Conservation (phyloP, 108 stramenopile genomes). For the Nitzschia inconspicua region DNA sequence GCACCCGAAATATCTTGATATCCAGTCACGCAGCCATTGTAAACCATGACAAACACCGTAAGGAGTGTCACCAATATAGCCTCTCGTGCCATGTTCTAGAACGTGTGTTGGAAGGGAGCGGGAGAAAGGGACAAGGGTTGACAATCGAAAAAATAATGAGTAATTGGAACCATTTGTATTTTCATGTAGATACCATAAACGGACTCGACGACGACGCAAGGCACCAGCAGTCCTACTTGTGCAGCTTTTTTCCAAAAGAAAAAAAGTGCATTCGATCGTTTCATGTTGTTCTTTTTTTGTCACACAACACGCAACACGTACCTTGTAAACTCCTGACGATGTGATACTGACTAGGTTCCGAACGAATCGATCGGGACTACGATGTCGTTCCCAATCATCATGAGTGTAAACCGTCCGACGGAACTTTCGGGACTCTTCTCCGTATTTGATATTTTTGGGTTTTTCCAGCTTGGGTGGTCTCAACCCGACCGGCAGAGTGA, state of each 20-base stretch:
- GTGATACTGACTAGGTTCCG: conserved; percentile 42
- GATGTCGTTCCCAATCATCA: conserved; percentile 70
- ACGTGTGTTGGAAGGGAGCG: too few species aligned
- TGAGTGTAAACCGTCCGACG: conserved; percentile 76
- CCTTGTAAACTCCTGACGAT: conserved; percentile 59
- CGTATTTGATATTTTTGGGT: conserved; percentile 20
- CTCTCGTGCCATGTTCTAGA: conserved; percentile 50
- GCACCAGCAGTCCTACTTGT: too few species aligned
- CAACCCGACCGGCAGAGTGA: conserved; percentile 6
- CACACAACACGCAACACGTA: too few species aligned
- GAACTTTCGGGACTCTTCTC: conserved; percentile 48
- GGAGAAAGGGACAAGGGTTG: too few species aligned
- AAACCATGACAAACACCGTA: conserved; percentile 45
- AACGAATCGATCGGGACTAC: conserved; percentile 58
- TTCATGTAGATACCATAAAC: too few species aligned
- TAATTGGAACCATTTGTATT: too few species aligned
- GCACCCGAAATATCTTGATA: conserved; percentile 58
- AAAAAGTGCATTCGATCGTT: too few species aligned
- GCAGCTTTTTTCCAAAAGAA: too few species aligned
- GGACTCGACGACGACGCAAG: too few species aligned
- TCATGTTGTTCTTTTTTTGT: too few species aligned
- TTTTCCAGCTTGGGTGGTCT: conserved; percentile 17
- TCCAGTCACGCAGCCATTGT: conserved; percentile 51
- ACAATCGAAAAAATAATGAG: too few species aligned
- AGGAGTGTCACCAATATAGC: conserved; percentile 37